Evolutionary conservation across 2,329 filamentous ascomycete genomes (phyloP).

Genomic region (Emydomyces testavorans): DNA sequence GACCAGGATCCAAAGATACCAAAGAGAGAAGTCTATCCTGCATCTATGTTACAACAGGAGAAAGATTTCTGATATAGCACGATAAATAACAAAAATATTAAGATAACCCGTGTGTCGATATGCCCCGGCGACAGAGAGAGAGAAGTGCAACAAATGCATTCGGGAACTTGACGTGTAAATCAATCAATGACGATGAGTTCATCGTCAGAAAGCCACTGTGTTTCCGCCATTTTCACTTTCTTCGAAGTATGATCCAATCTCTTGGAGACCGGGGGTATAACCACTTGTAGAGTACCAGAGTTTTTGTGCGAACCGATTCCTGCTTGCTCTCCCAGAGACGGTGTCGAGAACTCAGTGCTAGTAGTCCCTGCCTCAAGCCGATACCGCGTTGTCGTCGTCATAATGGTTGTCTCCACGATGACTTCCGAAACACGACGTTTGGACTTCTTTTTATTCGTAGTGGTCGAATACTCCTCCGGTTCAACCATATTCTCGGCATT

Average conservation of each 20-base stretch:
- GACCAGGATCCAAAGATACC: no score
- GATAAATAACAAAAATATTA: no score
- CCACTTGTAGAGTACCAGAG: background rate
- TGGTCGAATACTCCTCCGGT: background rate
- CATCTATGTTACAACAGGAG: no score
- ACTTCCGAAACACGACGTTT: constrained; percentile 6
- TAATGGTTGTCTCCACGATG: constrained; percentile 3
- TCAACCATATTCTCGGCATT: background rate
- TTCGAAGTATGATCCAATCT: background rate
- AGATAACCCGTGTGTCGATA: no score
- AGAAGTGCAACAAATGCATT: no score
- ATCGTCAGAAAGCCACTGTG: background rate
- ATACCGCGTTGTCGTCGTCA: constrained; percentile 8
- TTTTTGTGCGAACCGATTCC: background rate
- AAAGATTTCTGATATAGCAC: no score
- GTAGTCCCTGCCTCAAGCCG: background rate
- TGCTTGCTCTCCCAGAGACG: background rate
- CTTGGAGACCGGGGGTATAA: background rate
- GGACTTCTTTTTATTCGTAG: background rate
- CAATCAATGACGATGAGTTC: background rate
- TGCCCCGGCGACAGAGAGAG: no score
- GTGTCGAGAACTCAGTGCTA: background rate
- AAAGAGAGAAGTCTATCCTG: no score
- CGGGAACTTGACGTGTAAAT: background rate
- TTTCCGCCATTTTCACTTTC: background rate